phyloP scores from a whole-genome alignment of 75 land plant species.

The Gnetum montanum region DNA sequence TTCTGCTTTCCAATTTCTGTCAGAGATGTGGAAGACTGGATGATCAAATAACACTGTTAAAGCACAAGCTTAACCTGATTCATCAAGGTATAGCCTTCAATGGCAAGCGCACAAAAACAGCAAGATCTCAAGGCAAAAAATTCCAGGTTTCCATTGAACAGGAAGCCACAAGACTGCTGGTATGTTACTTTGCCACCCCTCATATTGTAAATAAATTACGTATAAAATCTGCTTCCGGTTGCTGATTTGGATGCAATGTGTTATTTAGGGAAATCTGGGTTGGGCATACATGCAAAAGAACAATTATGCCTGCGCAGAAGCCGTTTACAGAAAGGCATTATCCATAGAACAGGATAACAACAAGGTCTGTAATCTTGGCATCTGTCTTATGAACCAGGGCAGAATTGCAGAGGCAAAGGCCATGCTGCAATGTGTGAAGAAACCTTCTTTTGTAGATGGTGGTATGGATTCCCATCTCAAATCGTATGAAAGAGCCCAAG shows the following conservation, averaged over 20 bases:
- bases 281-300: conserved; percentile 98
- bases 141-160: conserved; percentile 96
- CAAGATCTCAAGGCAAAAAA: conserved; percentile 95
- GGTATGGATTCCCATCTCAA: conserved; percentile 92
- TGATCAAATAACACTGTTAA: conserved; percentile 81
- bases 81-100: conserved; percentile 96
- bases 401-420: conserved; percentile 72
- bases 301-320: conserved; percentile 80
- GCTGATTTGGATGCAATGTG: no score
- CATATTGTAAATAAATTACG: not conserved
- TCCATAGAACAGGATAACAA: conserved; percentile 85
- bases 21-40: conserved; percentile 97
- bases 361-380: conserved; percentile 96
- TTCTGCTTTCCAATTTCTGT: not conserved
- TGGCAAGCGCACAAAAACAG: conserved; percentile 93
- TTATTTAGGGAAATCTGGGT: conserved; percentile 95
- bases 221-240: not conserved
- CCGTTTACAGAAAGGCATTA: conserved; percentile 74
- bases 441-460: conserved; percentile 55
- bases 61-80: conserved; percentile 81
- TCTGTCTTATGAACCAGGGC: conserved; percentile 96
- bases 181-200: conserved; percentile 29
- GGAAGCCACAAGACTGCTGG: conserved; percentile 89
- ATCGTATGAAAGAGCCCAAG: conserved; percentile 90
- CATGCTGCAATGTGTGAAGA: conserved; percentile 56